phyloP scores from a whole-genome alignment of 306 rosid species.

The Corylus heterophylla region DNA sequence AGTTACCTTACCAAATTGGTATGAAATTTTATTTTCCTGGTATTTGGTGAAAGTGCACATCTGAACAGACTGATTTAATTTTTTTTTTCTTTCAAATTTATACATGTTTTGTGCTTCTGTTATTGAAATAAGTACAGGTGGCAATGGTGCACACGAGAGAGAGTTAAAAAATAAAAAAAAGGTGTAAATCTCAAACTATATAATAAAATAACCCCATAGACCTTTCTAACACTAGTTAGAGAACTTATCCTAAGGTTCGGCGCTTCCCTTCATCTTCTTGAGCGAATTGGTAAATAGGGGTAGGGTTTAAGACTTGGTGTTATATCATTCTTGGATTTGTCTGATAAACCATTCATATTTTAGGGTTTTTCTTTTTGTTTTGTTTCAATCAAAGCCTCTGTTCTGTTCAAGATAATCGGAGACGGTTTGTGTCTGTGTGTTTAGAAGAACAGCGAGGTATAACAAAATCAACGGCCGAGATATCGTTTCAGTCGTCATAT shows the following conservation, averaged over 20 bases:
- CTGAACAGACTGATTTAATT: neutral
- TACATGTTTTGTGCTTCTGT: neutral
- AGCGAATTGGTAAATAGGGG: neutral
- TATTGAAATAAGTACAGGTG: no score
- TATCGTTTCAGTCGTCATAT: conserved; percentile 83
- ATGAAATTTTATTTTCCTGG: neutral
- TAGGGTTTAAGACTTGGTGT: neutral
- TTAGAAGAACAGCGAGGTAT: conserved; percentile 50
- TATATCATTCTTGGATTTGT: neutral
- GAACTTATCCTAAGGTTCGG: neutral
- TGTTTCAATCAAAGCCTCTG: neutral
- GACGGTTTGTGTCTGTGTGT: conserved; percentile 39
- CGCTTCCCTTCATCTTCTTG: neutral
- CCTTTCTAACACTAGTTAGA: neutral
- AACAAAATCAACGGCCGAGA: conserved; percentile 54
- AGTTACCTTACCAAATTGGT: neutral
- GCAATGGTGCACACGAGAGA: no score
- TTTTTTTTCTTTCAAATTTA: neutral
- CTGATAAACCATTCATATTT: neutral
- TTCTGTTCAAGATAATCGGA: neutral
- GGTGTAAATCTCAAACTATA: neutral
- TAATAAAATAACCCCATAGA: no score
- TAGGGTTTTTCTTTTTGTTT: neutral
- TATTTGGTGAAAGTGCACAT: neutral
- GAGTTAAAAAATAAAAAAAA: no score